Base-by-base conservation (phyloP, 2,329 filamentous ascomycete genomes). In the Phoma sp. region DNA sequence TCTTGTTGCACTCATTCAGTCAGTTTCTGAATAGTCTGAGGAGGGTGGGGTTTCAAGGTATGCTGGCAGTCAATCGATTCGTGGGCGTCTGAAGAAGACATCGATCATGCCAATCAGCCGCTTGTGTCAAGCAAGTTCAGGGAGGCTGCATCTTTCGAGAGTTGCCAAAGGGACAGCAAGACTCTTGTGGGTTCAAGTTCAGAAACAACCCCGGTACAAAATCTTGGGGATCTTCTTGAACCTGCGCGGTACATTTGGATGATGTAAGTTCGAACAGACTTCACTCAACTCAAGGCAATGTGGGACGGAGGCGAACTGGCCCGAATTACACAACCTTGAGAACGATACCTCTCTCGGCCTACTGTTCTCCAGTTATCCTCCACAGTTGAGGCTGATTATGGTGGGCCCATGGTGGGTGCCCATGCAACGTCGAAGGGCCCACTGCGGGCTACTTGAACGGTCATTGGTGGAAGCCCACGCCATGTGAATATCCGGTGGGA, bases 301-400 rank as follows among this genome's bases (percentile, higher is more conserved):
- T 42, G 3, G 32, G 23, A 45, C 36, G 45, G 51, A n/a, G 45
- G 33, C 29, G 12, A 46, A 36, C n/a, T 43, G 45, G n/a, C 45
- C 25, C 34, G 23, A 33, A 43, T 34, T 14, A 23, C 29, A 42
- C 21, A 20, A 17, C 29, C 5, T 11, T 15, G 5, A 43, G 48
- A 54, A 40, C 40, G 34, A 30, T 54, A 18, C 40, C 40, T 26
- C 9, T 46, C 40, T 43, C 7, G 29, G 23, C 17, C 14, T 43
- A 37, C 7, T 28, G 32, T 32, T 39, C 30, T 25, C 47, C 42
- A 39, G 21, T 43, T 47, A 21, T 47, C 29, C 40, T 48, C 40
- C 46, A 42, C 42, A 38, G 14, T 39, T 56, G 47, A 51, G 47
- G 53, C 53, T 51, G 42, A 47, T 32, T 45, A 33, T n/a, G 5